phyloP scores from a whole-genome alignment of 75 land plant species.

The Pseudotsuga menziesii region DNA sequence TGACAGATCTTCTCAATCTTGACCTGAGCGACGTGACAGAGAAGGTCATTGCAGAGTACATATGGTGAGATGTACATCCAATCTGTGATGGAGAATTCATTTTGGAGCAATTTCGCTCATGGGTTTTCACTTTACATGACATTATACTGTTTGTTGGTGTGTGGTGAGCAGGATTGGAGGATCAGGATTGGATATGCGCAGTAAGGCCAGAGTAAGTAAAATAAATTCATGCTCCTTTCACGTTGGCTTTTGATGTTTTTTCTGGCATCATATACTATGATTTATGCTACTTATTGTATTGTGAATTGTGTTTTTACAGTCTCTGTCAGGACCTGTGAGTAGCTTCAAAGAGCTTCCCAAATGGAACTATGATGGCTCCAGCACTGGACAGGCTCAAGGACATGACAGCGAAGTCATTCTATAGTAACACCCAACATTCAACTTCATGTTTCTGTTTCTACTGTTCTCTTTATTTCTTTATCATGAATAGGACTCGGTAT shows the following conservation, averaged over 20 bases:
- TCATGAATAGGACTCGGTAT: too few relatives aligned
- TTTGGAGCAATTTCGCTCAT: constrained; percentile 7
- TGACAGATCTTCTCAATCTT: constrained; percentile 66
- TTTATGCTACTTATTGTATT: not conserved
- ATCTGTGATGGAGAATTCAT: not conserved
- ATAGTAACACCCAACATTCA: constrained; percentile 31
- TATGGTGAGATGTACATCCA: constrained; percentile 47
- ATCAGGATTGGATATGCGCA: constrained; percentile 76
- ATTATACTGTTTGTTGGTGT: not conserved
- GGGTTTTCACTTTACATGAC: not conserved
- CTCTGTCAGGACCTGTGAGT: constrained; percentile 59
- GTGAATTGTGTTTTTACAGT: constrained; percentile 22
- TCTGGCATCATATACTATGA: not conserved
- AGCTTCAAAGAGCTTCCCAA: constrained; percentile 72
- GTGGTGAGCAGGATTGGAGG: constrained; percentile 76
- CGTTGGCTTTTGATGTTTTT: not conserved
- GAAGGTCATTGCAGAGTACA: constrained; percentile 90
- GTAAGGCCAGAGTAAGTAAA: constrained; percentile 58
- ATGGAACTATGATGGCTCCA: constrained; percentile 97
- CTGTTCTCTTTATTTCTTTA: not conserved
- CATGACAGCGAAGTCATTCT: constrained; percentile 94
- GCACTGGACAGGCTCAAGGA: constrained; percentile 95
- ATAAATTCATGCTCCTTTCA: not conserved
- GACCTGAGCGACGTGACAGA: constrained; percentile 59
- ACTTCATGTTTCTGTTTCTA: not conserved